A percentile compares a stretch with the other conserved stretches of the same genome.
Conservation (phyloP, 2,329 filamentous ascomycete species). For the Hymenoscyphus fraxineus region DNA sequence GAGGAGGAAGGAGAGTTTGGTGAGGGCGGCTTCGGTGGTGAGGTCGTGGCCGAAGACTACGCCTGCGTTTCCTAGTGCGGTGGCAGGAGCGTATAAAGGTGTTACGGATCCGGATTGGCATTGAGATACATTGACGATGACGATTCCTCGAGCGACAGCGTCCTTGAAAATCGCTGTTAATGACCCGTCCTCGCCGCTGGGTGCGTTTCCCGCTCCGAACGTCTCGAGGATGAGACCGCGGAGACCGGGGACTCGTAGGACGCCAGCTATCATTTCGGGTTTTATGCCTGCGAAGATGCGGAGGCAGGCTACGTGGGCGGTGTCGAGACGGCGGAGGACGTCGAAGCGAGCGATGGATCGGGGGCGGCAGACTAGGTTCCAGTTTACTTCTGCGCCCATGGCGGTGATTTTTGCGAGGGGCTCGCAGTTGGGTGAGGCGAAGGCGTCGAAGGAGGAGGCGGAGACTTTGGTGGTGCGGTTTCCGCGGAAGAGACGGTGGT, state of each 20-base stretch:
- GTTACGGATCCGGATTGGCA: constrained; percentile 53
- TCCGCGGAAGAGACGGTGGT: constrained; percentile 65
- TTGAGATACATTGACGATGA: constrained; percentile 71
- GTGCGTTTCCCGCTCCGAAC: constrained; percentile 69
- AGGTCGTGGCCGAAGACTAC: constrained; percentile 67
- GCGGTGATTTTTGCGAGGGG: constrained; percentile 60
- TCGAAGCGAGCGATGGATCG: constrained; percentile 55
- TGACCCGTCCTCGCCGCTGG: constrained; percentile 54
- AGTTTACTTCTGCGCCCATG: constrained; percentile 59
- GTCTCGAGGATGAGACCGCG: constrained; percentile 67
- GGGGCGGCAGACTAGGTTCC: constrained; percentile 58
- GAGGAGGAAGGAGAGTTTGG: constrained; percentile 45
- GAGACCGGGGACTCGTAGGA: constrained; percentile 58
- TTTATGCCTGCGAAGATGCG: constrained; percentile 71
- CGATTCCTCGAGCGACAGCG: constrained; percentile 62
- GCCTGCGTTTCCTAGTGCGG: constrained; percentile 60
- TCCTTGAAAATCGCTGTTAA: constrained; percentile 61
- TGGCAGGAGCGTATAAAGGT: constrained; percentile 55
- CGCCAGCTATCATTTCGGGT: constrained; percentile 66
- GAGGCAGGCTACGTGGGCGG: constrained; percentile 66
- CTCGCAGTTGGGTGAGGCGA: constrained; percentile 62
- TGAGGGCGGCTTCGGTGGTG: constrained; percentile 53
- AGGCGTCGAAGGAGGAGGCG: constrained; percentile 65
- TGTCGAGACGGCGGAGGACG: constrained; percentile 58
- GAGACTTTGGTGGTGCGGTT: constrained; percentile 67